Evolutionary conservation across 2,329 filamentous ascomycete genomes (phyloP).

Genomic region (Leptosphaerulina australis): DNA sequence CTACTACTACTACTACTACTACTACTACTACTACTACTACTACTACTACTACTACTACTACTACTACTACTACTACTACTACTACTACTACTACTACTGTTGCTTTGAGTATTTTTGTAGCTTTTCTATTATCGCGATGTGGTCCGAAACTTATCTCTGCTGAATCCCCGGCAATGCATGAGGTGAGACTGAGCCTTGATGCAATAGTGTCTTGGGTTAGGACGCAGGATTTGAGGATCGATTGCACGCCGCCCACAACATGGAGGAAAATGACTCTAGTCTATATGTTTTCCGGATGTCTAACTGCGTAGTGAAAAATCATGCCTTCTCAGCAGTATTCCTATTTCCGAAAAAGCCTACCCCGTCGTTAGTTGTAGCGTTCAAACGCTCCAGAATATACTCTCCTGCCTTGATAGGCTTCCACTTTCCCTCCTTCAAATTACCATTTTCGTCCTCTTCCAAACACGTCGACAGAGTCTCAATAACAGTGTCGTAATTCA

Average conservation of each 20-base stretch:
- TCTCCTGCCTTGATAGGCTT: conserved; percentile 48
- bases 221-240: not conserved
- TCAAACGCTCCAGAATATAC: conserved; percentile 49
- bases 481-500: conserved; percentile 50
- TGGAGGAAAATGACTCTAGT: not conserved
- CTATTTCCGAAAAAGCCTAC: conserved; percentile 35
- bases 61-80: too few species aligned
- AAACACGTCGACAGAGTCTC: conserved; percentile 50
- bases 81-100: too few species aligned
- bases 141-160: not conserved
- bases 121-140: not conserved
- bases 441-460: too few species aligned
- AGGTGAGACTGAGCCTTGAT: not conserved
- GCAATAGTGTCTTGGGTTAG: not conserved
- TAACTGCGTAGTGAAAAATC: too few species aligned
- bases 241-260: not conserved
- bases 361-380: conserved; percentile 42
- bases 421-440: conserved; percentile 42
- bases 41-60: too few species aligned
- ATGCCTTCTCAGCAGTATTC: not conserved
- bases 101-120: too few species aligned
- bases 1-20: too few species aligned
- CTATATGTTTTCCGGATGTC: too few species aligned
- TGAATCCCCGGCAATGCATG: not conserved
- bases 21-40: too few species aligned